A percentile compares a stretch with the other conserved stretches of the same genome.
Conservation (phyloP, 768 basidiomycete species). For the Mycena sanguinolenta region DNA sequence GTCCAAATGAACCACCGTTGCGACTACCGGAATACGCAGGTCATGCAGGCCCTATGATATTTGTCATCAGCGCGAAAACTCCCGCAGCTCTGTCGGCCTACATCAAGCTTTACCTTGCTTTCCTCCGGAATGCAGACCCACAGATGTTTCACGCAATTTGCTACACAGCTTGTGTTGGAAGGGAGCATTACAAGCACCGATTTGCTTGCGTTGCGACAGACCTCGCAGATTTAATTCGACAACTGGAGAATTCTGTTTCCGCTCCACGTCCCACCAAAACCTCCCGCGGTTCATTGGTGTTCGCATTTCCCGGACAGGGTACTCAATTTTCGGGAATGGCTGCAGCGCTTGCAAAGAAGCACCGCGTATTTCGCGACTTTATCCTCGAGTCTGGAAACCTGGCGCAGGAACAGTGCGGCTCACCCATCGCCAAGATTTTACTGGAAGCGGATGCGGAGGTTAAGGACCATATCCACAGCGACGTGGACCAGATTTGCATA, state of each 20-base stretch:
- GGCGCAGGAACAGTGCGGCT: slow-evolving; percentile 14
- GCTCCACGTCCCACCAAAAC: no score
- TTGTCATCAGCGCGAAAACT: slow-evolving; percentile 33
- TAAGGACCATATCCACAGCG: slow-evolving; percentile 17
- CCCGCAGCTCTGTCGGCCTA: slow-evolving; percentile 25
- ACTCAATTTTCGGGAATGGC: slow-evolving; percentile 33
- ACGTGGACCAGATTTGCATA: slow-evolving; percentile 32
- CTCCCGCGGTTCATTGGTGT: slow-evolving; percentile 8
- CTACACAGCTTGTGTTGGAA: slow-evolving; percentile 31
- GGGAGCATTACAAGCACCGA: slow-evolving; percentile 31
- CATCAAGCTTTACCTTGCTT: slow-evolving; percentile 18
- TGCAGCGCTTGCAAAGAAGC: not conserved
- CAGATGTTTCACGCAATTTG: slow-evolving; percentile 22
- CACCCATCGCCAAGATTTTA: slow-evolving; percentile 17
- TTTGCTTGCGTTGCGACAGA: slow-evolving; percentile 30
- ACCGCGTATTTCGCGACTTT: slow-evolving; percentile 13
- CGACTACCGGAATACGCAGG: not conserved
- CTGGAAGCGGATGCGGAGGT: not conserved
- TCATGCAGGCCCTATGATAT: slow-evolving; percentile 23
- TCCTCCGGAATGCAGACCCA: slow-evolving; percentile 10
- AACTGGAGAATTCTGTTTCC: slow-evolving; percentile 4
- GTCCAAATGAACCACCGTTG: slow-evolving; percentile 1
- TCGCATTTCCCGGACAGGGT: slow-evolving; percentile 35
- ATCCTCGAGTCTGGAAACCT: slow-evolving; percentile 9
- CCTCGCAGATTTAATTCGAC: slow-evolving; percentile 18